Evolutionary conservation across 495 filamentous ascomycete genomes (phyloP).

Genomic region (Aspergillus affinis): DNA sequence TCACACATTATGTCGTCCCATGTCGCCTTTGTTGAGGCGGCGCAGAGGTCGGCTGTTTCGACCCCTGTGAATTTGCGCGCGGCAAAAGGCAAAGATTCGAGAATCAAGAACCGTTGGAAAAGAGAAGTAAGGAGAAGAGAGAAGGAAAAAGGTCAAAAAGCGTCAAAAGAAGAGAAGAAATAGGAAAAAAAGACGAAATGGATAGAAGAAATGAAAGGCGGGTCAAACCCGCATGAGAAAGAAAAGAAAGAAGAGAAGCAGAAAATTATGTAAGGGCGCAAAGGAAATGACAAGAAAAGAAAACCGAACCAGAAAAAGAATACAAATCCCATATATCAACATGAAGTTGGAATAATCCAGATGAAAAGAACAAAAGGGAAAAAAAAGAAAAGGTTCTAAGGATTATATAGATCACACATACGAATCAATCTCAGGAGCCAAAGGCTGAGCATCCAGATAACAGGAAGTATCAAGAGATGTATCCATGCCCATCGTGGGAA

Average conservation of each 20-base stretch:
- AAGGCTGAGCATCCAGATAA: slow-evolving; percentile 34
- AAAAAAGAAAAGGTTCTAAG: slow-evolving; percentile 7
- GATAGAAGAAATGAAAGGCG: slow-evolving; percentile 15
- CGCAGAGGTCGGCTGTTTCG: neutral
- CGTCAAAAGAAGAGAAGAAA: slow-evolving; percentile 11
- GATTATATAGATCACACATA: slow-evolving; percentile 28
- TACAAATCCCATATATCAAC: slow-evolving; percentile 8
- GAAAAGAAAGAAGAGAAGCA: slow-evolving; percentile 2
- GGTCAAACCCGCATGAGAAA: slow-evolving; percentile 8
- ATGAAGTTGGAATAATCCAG: slow-evolving; percentile 1
- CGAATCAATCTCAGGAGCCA: slow-evolving; percentile 36
- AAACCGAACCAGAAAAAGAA: slow-evolving; percentile 7
- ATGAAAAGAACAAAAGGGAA: slow-evolving; percentile 9
- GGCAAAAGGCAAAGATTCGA: slow-evolving; percentile 1
- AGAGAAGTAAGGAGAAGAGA: slow-evolving; percentile 3
- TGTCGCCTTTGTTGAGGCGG: neutral
- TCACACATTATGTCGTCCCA: slow-evolving; percentile 32
- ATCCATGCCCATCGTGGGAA: slow-evolving; percentile 27
- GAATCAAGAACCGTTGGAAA: slow-evolving; percentile 8
- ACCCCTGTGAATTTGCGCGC: neutral
- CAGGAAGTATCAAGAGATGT: slow-evolving; percentile 35
- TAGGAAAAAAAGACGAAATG: slow-evolving; percentile 5
- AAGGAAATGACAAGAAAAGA: slow-evolving; percentile 2
- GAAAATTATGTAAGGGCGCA: neutral
- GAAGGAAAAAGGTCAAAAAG: slow-evolving; percentile 9